Percentiles rank a stretch among this genome's conserved stretches.
phyloP scores from a whole-genome alignment of 441 rosid species.

The Aquilaria agallochum region DNA sequence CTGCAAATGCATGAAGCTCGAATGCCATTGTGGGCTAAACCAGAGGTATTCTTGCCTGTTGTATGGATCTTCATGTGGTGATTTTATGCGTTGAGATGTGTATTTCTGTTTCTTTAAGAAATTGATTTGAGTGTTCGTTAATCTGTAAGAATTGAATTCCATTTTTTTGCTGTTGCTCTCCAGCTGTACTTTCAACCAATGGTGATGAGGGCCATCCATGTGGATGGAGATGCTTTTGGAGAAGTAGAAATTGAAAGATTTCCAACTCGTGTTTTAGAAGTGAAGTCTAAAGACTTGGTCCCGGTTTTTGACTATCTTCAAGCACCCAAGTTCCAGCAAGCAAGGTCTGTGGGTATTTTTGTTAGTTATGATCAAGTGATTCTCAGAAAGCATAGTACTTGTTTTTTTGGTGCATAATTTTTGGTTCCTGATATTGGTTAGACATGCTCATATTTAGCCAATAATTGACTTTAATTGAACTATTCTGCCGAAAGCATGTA shows the following conservation, averaged over 20 bases:
- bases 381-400: neutral
- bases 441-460: too few relatives aligned
- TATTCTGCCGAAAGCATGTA: neutral
- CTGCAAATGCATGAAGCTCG: conserved; percentile 52
- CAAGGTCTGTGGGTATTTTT: conserved; percentile 36
- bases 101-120: neutral
- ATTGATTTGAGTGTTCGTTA: conserved; percentile 5
- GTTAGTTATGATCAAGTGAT: neutral
- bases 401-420: neutral
- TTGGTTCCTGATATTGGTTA: too few relatives aligned
- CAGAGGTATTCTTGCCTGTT: conserved; percentile 37
- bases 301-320: conserved; percentile 59
- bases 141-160: conserved; percentile 11
- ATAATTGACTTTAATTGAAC: too few relatives aligned
- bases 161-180: conserved; percentile 22
- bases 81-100: conserved; percentile 5
- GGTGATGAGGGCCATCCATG: conserved; percentile 24
- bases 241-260: conserved; percentile 72
- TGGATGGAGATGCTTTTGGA: conserved; percentile 31
- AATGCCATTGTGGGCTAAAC: conserved; percentile 58
- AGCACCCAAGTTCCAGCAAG: conserved; percentile 35
- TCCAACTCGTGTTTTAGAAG: conserved; percentile 56
- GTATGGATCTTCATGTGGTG: conserved; percentile 3
- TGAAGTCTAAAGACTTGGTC: conserved; percentile 61
- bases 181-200: conserved; percentile 65